Evolutionary conservation across 306 rosid species (phyloP), one percentile per base, ranked within the genome.

Genomic region (Cicer chorassanicum): DNA sequence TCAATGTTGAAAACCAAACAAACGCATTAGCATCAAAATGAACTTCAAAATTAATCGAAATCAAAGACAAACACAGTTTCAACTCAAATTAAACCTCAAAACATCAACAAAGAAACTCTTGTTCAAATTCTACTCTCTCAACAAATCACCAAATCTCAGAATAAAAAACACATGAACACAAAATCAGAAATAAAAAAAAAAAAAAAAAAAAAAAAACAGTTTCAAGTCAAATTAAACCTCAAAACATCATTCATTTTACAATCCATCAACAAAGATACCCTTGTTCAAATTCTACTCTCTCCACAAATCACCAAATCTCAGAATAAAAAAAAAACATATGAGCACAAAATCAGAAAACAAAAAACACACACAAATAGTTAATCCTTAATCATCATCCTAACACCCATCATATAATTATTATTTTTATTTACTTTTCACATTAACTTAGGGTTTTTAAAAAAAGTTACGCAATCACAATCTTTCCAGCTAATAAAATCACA

Each of bases 1-100:
- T 74, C 49, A 55, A 39, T 13, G 15, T 53, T 1, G 1, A 75
- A 80, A n/a, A 48, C 36, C 74, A 82, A 75, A 9, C 48, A 48
- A 40, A 24, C 57, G 59, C 6, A 6, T 13, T 59, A 21, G 39
- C 29, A 64, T 29, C 6, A 44, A 59, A 70, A 70, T 14, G 29
- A 49, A 29, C 36, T 9, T 15, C 8, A 60, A 51, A 43, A 56
- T 5, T 65, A 21, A 62, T 16, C 6, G 8, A 56, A 55, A 76
- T 9, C 9, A 56, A 61, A 67, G 2, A n/a, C 42, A 34, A 1
- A 68, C 8, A 71, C 53, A 40, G 7, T 49, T 8, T 18, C n/a
- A 36, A 70, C 1, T 48, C 16, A 12, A 48, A 4, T 13, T 14
- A 48, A 48, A 70, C 42, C 38, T 3, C 44, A 44, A 8, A 10